phyloP scores from a whole-genome alignment of 345 rosid genomes.

The Gossypium rotundifolium region DNA sequence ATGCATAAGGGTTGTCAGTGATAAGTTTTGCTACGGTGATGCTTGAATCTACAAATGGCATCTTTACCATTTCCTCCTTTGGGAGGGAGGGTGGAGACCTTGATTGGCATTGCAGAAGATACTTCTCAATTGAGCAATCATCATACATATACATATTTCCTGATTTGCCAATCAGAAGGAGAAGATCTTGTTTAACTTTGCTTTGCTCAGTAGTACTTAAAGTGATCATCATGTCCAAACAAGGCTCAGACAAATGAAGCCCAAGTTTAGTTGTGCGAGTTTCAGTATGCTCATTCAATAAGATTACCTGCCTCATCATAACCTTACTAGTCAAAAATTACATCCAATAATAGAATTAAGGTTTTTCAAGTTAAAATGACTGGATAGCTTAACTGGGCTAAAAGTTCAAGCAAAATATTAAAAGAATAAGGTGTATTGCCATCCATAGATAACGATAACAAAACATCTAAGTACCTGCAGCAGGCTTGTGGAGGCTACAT shows the following conservation, averaged over 20 bases:
- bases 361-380: background rate
- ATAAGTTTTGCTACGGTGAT: slow-evolving; percentile 55
- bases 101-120: slow-evolving; percentile 72
- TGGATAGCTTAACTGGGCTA: background rate
- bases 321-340: background rate
- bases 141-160: slow-evolving; percentile 71
- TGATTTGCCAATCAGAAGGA: slow-evolving; percentile 72
- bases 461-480: slow-evolving; percentile 43
- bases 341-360: background rate
- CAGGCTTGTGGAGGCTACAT: slow-evolving; percentile 41
- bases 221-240: slow-evolving; percentile 64
- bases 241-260: slow-evolving; percentile 68
- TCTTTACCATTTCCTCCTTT: slow-evolving; percentile 52
- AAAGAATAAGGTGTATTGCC: background rate
- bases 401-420: background rate
- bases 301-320: slow-evolving; percentile 45
- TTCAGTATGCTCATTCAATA: slow-evolving; percentile 70
- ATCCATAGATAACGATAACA: background rate
- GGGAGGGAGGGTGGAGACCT: slow-evolving; percentile 74
- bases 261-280: slow-evolving; percentile 72
- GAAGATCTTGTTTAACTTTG: slow-evolving; percentile 49
- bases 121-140: slow-evolving; percentile 70
- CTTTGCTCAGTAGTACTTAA: slow-evolving; percentile 47
- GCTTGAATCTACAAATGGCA: slow-evolving; percentile 63
- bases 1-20: slow-evolving; percentile 34